Base-by-base conservation (phyloP, 306 rosid species). In the Corylus americana region DNA sequence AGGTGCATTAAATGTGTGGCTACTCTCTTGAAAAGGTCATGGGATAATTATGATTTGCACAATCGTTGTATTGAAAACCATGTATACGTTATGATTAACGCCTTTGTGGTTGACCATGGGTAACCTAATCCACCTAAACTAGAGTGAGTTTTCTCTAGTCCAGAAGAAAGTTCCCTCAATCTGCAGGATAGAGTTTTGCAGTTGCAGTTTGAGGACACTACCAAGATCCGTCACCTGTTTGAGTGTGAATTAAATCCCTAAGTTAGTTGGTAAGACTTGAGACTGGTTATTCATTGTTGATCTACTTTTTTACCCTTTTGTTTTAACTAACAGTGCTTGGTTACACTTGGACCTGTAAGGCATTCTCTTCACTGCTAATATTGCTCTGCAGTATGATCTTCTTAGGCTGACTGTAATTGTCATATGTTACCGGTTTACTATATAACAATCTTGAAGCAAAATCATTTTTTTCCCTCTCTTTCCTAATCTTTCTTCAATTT, bases 401-500 rank as follows among this genome's bases (percentile, higher is more conserved):
- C 73, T 31, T 42, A 61, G 68, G 71, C 50, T 71, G 54, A 70
- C 9, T 57, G 54, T 42, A 8, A 42, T 7, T 42, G 45, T 42
- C 45, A 42, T 42, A 5, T 42, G 45, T 42, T 42, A 5, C 45
- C 7, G 45, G 45, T 42, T 42, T 42, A 42, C 50, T 64, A 80
- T 45, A 70, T 70, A 69, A 77, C 45, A 25, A 42, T 78, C 39
- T 78, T 69, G 53, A 27, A 54, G 27, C 55, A 68, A 71, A 27
- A 64, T 11, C 44, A 11, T 70, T 59, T 73, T 74, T 4, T 0
- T 39, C 6, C 8, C 58, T 11, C 50, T 68, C 45, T 75, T 63
- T 42, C 37, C 69, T 39, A 42, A 17, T 61, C 17, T 70, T 76
- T 29, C 49, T 57, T 61, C 11, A 45, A 45, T 42, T 17, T 45